Evolutionary conservation across 768 basidiomycete species (phyloP).

Genomic region (Kwoniella botswanensis): DNA sequence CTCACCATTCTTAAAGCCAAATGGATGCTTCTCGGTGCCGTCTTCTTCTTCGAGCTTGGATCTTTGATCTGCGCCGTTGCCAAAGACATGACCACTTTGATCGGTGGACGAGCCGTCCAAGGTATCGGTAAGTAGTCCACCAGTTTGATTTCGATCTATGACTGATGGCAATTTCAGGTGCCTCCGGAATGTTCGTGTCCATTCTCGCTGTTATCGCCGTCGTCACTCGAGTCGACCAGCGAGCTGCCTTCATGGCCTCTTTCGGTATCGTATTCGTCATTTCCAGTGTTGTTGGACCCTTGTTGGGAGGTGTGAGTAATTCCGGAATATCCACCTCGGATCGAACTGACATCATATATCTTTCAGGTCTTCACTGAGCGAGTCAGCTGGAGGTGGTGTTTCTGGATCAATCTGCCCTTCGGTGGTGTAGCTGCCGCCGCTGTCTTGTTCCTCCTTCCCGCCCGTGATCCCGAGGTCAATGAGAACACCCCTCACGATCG

Average conservation of each 20-base stretch:
- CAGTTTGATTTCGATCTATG: background rate
- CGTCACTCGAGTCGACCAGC: conserved; percentile 43
- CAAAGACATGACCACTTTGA: conserved; percentile 49
- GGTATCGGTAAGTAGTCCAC: conserved; percentile 40
- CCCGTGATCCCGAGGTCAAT: conserved; percentile 52
- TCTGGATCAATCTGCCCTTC: conserved; percentile 56
- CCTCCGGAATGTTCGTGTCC: conserved; percentile 59
- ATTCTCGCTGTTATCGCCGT: conserved; percentile 61
- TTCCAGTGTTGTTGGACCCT: conserved; percentile 55
- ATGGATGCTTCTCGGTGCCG: conserved; percentile 54
- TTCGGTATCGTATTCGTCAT: conserved; percentile 53
- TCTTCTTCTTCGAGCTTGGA: conserved; percentile 58
- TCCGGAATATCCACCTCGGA: background rate
- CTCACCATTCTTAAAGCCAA: conserved; percentile 55
- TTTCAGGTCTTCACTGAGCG: conserved; percentile 46
- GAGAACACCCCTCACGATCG: conserved; percentile 27
- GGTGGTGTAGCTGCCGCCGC: conserved; percentile 52
- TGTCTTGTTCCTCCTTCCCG: conserved; percentile 57
- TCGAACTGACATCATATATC: background rate
- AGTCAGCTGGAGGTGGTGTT: conserved; percentile 60
- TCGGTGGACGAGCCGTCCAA: conserved; percentile 51
- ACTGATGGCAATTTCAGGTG: conserved; percentile 25
- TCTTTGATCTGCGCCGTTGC: conserved; percentile 56
- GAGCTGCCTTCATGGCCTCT: conserved; percentile 53
- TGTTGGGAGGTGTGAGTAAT: conserved; percentile 51